Evolutionary conservation across 352 stramenopile genomes (phyloP), one percentile per base, ranked within the genome.

Genomic region (Phytophthora crassamura): DNA sequence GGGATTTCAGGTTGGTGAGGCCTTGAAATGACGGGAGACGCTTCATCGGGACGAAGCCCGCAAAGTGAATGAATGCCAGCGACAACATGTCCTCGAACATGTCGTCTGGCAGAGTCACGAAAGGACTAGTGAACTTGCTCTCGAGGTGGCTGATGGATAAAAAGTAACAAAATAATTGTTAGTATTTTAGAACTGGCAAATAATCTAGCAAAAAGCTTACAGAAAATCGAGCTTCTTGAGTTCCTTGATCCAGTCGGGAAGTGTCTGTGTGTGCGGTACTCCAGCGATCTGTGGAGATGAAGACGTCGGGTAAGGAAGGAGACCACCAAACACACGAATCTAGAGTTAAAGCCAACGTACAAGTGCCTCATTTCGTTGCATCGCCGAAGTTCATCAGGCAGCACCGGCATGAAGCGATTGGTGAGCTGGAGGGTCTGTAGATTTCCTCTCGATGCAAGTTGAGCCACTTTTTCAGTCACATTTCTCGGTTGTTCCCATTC

Each of bases 41-140:
- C 34, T 48, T n/a, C 32, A 80, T 60, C 15, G 46, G 25, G 2
- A 67, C 39, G 46, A 77, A 74, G 2, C 8, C 56, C 14, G 58
- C 71, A 4, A 83, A 58, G 48, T 78, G 72, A 22, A 83, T 42
- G 30, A 78, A 83, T 7, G 65, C 66, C 38, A 83, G 62, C 12
- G 64, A 75, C 14, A 35, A 28, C 72, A 80, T 83, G 51, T 72
- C 35, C 0, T 65, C 28, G 16, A 80, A 83, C 14, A 83, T 58
- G 34, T 80, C 59, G 15, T 69, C 42, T 0, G 75, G 69, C 5
- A 78, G 30, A 5, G 41, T 15, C 4, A 59, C 51, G 6, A 69
- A 16, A 1, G 65, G 28, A 22, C 57, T 72, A 4, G 58, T 67
- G 20, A 63, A 67, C 7, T 59, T 64, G 38, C 57, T 67, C 28